phyloP scores from a whole-genome alignment of 1,284 basidiomycete species.

The Apiotrichum gamsii region DNA sequence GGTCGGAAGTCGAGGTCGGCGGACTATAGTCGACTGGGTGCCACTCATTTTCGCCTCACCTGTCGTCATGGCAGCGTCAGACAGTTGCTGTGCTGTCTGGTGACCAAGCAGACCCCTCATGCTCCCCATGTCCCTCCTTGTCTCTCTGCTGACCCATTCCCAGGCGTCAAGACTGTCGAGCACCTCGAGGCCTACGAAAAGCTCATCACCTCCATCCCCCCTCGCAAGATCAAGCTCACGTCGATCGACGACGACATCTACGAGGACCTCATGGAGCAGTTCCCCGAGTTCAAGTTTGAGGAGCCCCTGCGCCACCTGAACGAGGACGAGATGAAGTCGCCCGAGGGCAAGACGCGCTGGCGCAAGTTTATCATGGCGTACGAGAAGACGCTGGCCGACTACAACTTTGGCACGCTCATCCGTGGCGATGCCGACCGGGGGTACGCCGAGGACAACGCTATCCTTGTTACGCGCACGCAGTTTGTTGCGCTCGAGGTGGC shows the following conservation, averaged over 20 bases:
- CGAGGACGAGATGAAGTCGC: slow-evolving; percentile 92
- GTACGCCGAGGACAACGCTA: slow-evolving; percentile 88
- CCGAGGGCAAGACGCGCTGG: slow-evolving; percentile 87
- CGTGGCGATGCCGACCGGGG: slow-evolving; percentile 72
- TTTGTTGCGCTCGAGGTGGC: slow-evolving; percentile 96
- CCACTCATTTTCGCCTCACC: too few species aligned
- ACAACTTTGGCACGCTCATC: slow-evolving; percentile 95
- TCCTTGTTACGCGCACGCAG: slow-evolving; percentile 72
- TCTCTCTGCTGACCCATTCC: slow-evolving; percentile 1
- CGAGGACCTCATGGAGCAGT: slow-evolving; percentile 65
- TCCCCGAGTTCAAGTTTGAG: slow-evolving; percentile 76
- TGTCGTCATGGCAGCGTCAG: too few species aligned
- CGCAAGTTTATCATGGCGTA: slow-evolving; percentile 72
- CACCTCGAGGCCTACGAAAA: slow-evolving; percentile 98
- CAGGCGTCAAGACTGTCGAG: slow-evolving; percentile 89
- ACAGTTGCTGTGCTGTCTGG: not conserved
- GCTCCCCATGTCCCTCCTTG: not conserved
- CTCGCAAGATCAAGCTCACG: slow-evolving; percentile 70
- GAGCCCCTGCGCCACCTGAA: slow-evolving; percentile 65
- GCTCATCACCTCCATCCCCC: slow-evolving; percentile 74
- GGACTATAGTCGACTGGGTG: not conserved
- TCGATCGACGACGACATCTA: slow-evolving; percentile 91
- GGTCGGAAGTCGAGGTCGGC: too few species aligned
- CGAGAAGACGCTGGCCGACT: slow-evolving; percentile 81
- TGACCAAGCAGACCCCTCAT: not conserved